Evolutionary conservation across 495 filamentous ascomycete species (phyloP).

Genomic region (Penicillium arizonense): DNA sequence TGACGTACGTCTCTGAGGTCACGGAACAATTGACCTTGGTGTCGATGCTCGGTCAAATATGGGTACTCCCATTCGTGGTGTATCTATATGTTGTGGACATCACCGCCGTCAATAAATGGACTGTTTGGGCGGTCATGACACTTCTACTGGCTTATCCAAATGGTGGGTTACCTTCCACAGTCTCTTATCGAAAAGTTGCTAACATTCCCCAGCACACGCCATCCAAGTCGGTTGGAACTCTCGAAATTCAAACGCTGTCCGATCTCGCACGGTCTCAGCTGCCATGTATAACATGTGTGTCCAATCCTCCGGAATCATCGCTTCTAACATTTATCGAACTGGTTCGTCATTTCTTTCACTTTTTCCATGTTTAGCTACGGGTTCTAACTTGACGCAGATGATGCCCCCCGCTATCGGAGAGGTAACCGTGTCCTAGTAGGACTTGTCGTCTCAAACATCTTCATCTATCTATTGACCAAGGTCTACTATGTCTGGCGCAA

Average conservation of each 20-base stretch:
- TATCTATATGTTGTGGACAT: conserved; percentile 50
- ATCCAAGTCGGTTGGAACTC: conserved; percentile 40
- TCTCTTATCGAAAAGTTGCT: conserved; percentile 8
- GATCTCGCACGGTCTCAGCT: conserved; percentile 54
- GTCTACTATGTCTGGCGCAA: conserved; percentile 44
- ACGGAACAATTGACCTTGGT: conserved; percentile 48
- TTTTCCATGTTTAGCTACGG: background rate
- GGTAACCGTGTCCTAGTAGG: conserved; percentile 52
- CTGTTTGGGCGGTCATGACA: conserved; percentile 55
- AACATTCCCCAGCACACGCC: conserved; percentile 26
- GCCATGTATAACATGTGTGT: conserved; percentile 56
- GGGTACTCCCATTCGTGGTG: conserved; percentile 56
- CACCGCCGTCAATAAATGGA: conserved; percentile 48
- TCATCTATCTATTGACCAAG: conserved; percentile 39
- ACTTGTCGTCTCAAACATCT: conserved; percentile 43
- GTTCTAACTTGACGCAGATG: conserved; percentile 46
- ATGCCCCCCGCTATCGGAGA: conserved; percentile 53
- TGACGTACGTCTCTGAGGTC: conserved; percentile 52
- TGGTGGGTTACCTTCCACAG: conserved; percentile 34
- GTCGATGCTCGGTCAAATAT: conserved; percentile 48
- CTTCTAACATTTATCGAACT: conserved; percentile 54
- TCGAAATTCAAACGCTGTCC: conserved; percentile 57
- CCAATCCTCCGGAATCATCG: conserved; percentile 50
- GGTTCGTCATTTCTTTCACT: conserved; percentile 35
- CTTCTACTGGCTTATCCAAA: conserved; percentile 57